phyloP scores from a whole-genome alignment of 371 early-diverging fungal genomes.

The Batkoa obscura region DNA sequence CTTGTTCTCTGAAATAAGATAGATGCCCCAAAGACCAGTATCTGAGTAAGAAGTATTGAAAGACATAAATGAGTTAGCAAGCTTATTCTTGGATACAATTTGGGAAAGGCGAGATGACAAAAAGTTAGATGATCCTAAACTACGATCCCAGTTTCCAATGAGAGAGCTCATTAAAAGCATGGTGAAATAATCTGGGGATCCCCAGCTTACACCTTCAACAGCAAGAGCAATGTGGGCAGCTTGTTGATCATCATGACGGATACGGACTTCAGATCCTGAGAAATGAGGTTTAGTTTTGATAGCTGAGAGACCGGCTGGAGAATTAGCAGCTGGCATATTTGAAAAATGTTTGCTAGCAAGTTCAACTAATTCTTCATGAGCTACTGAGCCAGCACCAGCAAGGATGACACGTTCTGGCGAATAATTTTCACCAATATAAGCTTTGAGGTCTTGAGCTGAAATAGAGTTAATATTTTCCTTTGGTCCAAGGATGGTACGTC shows the following conservation, averaged over 20 bases:
- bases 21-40: conserved; percentile 95
- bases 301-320: conserved; percentile 21
- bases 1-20: conserved; percentile 68
- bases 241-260: conserved; percentile 61
- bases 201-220: conserved; percentile 91
- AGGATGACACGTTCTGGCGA: conserved; percentile 93
- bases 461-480: conserved; percentile 77
- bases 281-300: conserved; percentile 45
- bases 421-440: conserved; percentile 81
- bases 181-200: conserved; percentile 85
- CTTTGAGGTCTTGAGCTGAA: conserved; percentile 54
- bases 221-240: conserved; percentile 92
- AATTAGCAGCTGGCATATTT: conserved; percentile 27
- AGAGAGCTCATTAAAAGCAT: conserved; percentile 85
- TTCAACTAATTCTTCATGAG: conserved; percentile 79
- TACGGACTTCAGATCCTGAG: conserved; percentile 74
- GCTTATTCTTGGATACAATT: conserved; percentile 53
- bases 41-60: conserved; percentile 96
- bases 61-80: conserved; percentile 93
- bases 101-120: conserved; percentile 70
- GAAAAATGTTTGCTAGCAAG: conserved; percentile 85
- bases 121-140: conserved; percentile 67
- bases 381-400: conserved; percentile 82
- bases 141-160: conserved; percentile 91
- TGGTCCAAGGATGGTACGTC: conserved; percentile 86